Conservation (phyloP, 2,329 filamentous ascomycete genomes). For the Talaromyces atroroseus region DNA sequence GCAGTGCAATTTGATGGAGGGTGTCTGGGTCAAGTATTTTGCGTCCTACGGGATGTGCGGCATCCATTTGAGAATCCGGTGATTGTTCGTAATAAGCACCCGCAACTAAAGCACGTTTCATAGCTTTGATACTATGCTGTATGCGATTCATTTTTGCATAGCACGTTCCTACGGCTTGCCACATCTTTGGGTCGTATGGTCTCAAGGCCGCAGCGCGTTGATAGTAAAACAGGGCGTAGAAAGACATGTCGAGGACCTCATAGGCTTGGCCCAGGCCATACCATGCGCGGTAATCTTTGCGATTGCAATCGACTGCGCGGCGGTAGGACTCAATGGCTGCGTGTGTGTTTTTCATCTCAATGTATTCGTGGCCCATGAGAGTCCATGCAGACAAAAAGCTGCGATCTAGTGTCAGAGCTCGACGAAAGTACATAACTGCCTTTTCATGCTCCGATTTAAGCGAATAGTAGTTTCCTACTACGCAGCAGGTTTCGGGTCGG, state of each 20-base stretch:
- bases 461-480: conserved; percentile 96
- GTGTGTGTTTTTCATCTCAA: conserved; percentile 97
- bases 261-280: conserved; percentile 96
- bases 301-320: conserved; percentile 89
- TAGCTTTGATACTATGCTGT: conserved; percentile 87
- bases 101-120: conserved; percentile 85
- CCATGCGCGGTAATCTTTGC: conserved; percentile 95
- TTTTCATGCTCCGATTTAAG: conserved; percentile 94
- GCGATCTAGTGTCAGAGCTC: conserved; percentile 83
- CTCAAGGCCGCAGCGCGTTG: conserved; percentile 87
- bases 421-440: conserved; percentile 94
- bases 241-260: conserved; percentile 95
- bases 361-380: conserved; percentile 97
- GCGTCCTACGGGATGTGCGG: conserved; percentile 41
- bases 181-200: conserved; percentile 98
- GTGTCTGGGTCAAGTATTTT: conserved; percentile 80
- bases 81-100: conserved; percentile 77
- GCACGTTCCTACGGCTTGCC: conserved; percentile 91
- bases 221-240: conserved; percentile 96
- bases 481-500: conserved; percentile 91
- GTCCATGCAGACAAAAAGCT: conserved; percentile 95
- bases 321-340: conserved; percentile 96
- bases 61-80: conserved; percentile 23
- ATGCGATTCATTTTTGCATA: conserved; percentile 82
- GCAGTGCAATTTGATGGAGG: conserved; percentile 77